Evolutionary conservation across 345 rosid species (phyloP).

Genomic region (Raphanus raphanistrum): DNA sequence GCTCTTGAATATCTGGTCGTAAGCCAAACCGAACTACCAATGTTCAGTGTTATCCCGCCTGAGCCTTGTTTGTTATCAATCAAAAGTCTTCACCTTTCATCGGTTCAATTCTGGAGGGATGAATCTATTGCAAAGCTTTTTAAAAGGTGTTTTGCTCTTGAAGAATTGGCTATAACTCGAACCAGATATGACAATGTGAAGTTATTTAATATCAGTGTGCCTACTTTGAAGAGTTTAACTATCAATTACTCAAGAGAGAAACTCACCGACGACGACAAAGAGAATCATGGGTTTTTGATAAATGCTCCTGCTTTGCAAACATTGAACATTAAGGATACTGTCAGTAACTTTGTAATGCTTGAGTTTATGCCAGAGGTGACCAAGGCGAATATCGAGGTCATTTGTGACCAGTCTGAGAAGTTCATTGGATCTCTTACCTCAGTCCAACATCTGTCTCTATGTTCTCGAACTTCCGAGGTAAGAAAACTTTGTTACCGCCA

Average conservation of each 20-base stretch:
- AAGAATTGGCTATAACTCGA: not conserved
- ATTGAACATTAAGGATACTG: not conserved
- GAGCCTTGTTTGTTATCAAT: not conserved
- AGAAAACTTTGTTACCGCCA: not conserved
- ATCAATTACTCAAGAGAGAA: not conserved
- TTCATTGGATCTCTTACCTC: not conserved
- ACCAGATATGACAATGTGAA: not conserved
- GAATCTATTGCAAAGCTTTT: not conserved
- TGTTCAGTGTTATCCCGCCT: not conserved
- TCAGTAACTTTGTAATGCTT: not conserved
- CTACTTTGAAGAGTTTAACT: constrained; percentile 3
- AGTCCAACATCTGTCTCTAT: not conserved
- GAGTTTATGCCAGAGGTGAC: not conserved
- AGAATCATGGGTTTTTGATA: not conserved
- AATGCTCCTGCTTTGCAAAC: not conserved
- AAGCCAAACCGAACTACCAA: not conserved
- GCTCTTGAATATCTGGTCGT: constrained; percentile 12
- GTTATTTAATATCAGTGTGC: not conserved
- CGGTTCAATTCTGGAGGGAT: not conserved
- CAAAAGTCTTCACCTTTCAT: not conserved
- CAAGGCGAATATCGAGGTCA: not conserved
- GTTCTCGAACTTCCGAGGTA: not conserved
- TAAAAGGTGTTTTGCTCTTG: not conserved
- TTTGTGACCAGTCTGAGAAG: not conserved
- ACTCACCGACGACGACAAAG: not conserved